Evolutionary conservation across 331 rosid genomes (phyloP), one percentile per base, ranked within the genome.

Genomic region (Malus hybrid): DNA sequence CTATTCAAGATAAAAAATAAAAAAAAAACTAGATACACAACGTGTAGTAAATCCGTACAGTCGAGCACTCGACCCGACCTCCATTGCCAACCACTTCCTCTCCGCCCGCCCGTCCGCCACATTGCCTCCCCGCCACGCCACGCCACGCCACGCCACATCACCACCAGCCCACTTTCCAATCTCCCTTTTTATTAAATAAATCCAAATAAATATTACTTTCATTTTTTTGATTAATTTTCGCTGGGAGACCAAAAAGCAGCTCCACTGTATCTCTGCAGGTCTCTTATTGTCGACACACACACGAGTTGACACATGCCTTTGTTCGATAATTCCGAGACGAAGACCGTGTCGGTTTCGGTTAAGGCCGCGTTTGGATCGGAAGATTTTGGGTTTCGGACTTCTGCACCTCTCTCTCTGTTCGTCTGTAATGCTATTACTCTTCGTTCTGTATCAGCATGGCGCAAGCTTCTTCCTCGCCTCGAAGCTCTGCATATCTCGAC

Each of bases 401-500:
- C 24, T 24, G 24, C 24, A 24, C 24, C 24, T 24, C 24, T 24
- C 24, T 24, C 24, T 24, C 24, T 19, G 33, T 61, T 31, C 32
- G 44, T 32, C 5, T 55, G 63, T 73, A 48, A 73, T 79, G 84
- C 74, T 71, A 33, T 77, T 67, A 33, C 48, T 39, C 69, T 31
- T 72, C 60, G 71, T 64, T 62, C 39, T 28, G 11, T 1, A 62
- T 46, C 80, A 78, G 74, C 85, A 93, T 91, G 98, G 61, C 89
- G 19, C 83, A 69, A 33, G 76, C 84, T 76, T 48, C 79, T 54
- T 84, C 89, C 19, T n/a, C 84, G 57, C 84, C 86, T 57, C 92
- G 92, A 55, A 83, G 86, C 84, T 87, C 95, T 78, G 93, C 91
- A 22, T 86, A 89, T 78, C 96, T 95, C 83, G 84, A 79, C 70